These are phyloP conservation scores for Carex cristatella DNA, from an alignment of 176 grass and related monocot species.

Conservation along the genomic window DNA sequence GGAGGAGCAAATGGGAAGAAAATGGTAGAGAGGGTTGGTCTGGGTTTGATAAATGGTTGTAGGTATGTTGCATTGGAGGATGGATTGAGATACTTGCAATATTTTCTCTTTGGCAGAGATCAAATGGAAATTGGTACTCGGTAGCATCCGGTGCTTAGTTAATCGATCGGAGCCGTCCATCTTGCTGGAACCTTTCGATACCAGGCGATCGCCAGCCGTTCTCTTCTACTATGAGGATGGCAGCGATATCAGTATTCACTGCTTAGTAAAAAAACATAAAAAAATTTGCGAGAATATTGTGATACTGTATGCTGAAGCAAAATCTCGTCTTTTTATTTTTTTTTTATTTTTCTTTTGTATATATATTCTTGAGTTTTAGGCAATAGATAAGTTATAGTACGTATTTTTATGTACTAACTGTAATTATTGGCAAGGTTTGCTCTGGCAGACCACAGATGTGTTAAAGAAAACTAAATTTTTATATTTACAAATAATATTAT, in stretches of 20 bases:
- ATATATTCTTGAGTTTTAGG: too few relatives aligned
- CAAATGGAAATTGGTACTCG: not conserved
- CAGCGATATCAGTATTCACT: not conserved
- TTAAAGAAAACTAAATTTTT: too few relatives aligned
- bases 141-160: not conserved
- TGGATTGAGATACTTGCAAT: conserved; percentile 61
- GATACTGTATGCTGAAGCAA: not conserved
- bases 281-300: not conserved
- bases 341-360: too few relatives aligned
- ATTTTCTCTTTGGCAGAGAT: conserved; percentile 35
- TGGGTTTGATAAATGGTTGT: conserved; percentile 62
- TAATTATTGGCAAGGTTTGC: too few relatives aligned
- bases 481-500: too few relatives aligned
- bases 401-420: too few relatives aligned
- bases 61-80: conserved; percentile 53
- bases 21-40: conserved; percentile 39
- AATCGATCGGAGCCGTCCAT: not conserved
- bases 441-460: too few relatives aligned
- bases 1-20: conserved; percentile 7
- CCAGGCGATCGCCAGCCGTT: not conserved
- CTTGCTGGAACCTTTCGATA: not conserved
- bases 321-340: not conserved
- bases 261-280: not conserved
- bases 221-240: too few relatives aligned
- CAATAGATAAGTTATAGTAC: too few relatives aligned